phyloP scores from a whole-genome alignment of 768 basidiomycete species.

The Cytidiella melzeri region DNA sequence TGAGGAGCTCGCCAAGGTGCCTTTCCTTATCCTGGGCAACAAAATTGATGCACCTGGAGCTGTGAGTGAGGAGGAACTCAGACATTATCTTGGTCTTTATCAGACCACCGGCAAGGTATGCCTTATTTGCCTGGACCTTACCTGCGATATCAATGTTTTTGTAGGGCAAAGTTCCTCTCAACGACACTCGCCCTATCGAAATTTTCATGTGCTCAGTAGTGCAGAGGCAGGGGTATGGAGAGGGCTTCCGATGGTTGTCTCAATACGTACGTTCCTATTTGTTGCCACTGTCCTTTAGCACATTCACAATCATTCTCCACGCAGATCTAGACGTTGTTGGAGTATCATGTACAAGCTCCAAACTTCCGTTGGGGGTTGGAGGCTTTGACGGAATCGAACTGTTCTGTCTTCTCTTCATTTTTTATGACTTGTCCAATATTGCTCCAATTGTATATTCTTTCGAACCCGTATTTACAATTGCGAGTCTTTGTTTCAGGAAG shows the following conservation, averaged over 20 bases:
- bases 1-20: conserved; percentile 92
- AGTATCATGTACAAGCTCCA: too few species aligned
- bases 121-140: background rate
- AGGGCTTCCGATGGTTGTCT: conserved; percentile 96
- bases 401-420: too few species aligned
- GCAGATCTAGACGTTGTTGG: background rate
- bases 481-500: too few species aligned
- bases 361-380: background rate
- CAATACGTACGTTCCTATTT: conserved; percentile 72
- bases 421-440: background rate
- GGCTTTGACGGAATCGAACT: too few species aligned
- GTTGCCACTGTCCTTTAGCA: background rate
- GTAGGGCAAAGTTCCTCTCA: conserved; percentile 95
- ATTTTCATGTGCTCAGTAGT: conserved; percentile 99
- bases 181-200: conserved; percentile 96
- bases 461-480: background rate
- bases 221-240: conserved; percentile 96
- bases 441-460: background rate
- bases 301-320: background rate
- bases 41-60: conserved; percentile 99
- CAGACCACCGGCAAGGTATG: conserved; percentile 98
- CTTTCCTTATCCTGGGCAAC: conserved; percentile 97
- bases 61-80: conserved; percentile 94
- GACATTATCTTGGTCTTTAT: conserved; percentile 91
- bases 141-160: conserved; percentile 10